These are phyloP conservation scores for Skeletonema menzelii DNA, from an alignment of 108 stramenopile genomes.

Conservation along the genomic window DNA sequence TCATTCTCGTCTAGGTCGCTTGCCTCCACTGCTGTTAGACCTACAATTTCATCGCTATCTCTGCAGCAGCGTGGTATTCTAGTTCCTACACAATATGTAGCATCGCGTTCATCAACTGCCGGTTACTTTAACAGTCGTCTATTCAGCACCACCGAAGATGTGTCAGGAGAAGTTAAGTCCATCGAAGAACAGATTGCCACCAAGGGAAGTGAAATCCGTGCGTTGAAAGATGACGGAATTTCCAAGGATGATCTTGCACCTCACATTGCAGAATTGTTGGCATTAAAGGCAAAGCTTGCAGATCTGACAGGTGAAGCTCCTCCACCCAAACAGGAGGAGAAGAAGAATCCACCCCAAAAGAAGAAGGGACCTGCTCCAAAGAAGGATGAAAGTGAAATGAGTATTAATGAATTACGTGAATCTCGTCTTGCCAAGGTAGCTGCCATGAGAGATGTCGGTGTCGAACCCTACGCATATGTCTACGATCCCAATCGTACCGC, in stretches of 20 bases:
- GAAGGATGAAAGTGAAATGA: slow-evolving; percentile 34
- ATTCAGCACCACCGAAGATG: not conserved
- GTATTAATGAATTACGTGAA: slow-evolving; percentile 74
- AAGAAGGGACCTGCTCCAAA: slow-evolving; percentile 21
- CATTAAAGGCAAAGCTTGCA: slow-evolving; percentile 72
- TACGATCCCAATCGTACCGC: slow-evolving; percentile 70
- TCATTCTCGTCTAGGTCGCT: not conserved
- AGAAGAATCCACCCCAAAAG: slow-evolving; percentile 40
- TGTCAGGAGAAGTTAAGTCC: not conserved
- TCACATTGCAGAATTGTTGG: slow-evolving; percentile 68
- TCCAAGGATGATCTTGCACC: slow-evolving; percentile 73
- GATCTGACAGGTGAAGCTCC: slow-evolving; percentile 33
- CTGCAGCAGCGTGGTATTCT: not conserved
- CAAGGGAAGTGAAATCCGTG: slow-evolving; percentile 76
- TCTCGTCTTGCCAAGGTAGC: slow-evolving; percentile 79
- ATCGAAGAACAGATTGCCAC: slow-evolving; percentile 63
- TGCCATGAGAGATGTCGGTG: slow-evolving; percentile 78
- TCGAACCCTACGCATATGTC: slow-evolving; percentile 84
- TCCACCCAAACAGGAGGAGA: slow-evolving; percentile 12
- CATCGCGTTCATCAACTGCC: not conserved
- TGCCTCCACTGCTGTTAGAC: not conserved
- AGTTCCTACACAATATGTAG: not conserved
- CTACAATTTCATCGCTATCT: not conserved
- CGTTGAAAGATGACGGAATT: slow-evolving; percentile 67
- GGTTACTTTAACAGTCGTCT: not conserved